These are phyloP conservation scores for Chrysopogon serrulatus DNA, from an alignment of 176 grass and related monocot species.

Conservation along the genomic window DNA sequence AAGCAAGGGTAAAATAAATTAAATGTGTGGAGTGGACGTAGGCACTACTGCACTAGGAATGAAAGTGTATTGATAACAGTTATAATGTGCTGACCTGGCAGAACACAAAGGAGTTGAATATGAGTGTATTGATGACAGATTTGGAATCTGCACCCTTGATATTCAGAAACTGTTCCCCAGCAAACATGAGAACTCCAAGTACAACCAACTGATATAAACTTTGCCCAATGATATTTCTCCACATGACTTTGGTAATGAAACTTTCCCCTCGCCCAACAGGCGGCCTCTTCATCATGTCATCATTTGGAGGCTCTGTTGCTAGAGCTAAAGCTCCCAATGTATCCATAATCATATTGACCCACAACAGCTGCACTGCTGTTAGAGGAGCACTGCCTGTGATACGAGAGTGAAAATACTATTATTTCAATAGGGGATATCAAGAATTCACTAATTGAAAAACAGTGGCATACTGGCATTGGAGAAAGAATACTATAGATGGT, in stretches of 20 bases:
- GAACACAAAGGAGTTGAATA: slow-evolving; percentile 97
- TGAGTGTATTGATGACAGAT: slow-evolving; percentile 68
- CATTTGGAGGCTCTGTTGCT: slow-evolving; percentile 84
- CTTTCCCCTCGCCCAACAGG: slow-evolving; percentile 59
- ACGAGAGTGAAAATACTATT: slow-evolving; percentile 1
- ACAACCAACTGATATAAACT: slow-evolving; percentile 79
- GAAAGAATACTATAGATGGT: background rate
- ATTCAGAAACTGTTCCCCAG: slow-evolving; percentile 57
- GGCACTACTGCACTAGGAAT: background rate
- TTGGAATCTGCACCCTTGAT: slow-evolving; percentile 63
- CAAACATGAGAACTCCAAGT: slow-evolving; percentile 75
- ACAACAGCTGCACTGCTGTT: slow-evolving; percentile 90
- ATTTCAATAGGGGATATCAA: background rate
- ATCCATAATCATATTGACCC: slow-evolving; percentile 99
- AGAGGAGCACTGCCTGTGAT: slow-evolving; percentile 75
- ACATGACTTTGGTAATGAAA: slow-evolving; percentile 92
- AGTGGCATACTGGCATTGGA: background rate
- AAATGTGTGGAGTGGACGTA: background rate
- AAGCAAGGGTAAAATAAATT: background rate
- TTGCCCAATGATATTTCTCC: slow-evolving; percentile 93
- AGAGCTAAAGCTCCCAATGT: slow-evolving; percentile 91
- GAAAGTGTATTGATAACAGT: background rate
- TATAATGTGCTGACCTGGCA: slow-evolving; percentile 65
- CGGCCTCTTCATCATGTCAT: slow-evolving; percentile 88
- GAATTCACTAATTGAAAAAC: background rate